These are phyloP conservation scores for Raffaelea ambrosiae DNA, from an alignment of 2,329 filamentous ascomycete species.

Conservation along the genomic window DNA sequence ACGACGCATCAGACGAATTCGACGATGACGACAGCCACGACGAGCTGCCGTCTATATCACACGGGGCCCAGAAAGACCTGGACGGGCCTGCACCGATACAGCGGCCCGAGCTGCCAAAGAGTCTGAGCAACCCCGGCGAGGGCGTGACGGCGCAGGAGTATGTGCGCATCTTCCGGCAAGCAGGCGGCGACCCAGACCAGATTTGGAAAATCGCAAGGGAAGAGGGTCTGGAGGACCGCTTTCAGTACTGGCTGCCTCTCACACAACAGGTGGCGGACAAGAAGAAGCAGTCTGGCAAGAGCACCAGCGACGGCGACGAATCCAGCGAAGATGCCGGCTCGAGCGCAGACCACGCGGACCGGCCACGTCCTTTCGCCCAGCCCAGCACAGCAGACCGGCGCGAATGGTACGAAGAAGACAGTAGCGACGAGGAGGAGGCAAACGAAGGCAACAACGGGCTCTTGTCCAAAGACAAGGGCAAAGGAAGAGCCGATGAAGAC, in stretches of 20 bases:
- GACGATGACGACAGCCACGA: too few relatives aligned
- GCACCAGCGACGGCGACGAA: background rate
- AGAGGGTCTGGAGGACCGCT: conserved; percentile 48
- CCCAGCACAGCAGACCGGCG: background rate
- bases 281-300: conserved; percentile 1
- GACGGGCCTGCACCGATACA: too few relatives aligned
- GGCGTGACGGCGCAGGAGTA: conserved; percentile 30
- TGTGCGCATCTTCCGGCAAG: conserved; percentile 49
- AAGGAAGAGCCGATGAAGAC: conserved; percentile 4
- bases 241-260: conserved; percentile 50
- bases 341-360: background rate
- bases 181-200: conserved; percentile 48
- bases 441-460: background rate
- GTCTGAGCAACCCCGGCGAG: background rate
- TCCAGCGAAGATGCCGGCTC: background rate
- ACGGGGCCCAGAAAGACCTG: too few relatives aligned
- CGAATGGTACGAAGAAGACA: background rate
- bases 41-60: too few relatives aligned
- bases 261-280: conserved; percentile 30
- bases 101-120: background rate
- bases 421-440: background rate
- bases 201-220: conserved; percentile 54
- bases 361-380: too few relatives aligned
- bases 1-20: too few relatives aligned
- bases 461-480: conserved; percentile 7